Evolutionary conservation across 176 grass and related monocot species (phyloP).

Genomic region (Dendrocalamus sinicus): DNA sequence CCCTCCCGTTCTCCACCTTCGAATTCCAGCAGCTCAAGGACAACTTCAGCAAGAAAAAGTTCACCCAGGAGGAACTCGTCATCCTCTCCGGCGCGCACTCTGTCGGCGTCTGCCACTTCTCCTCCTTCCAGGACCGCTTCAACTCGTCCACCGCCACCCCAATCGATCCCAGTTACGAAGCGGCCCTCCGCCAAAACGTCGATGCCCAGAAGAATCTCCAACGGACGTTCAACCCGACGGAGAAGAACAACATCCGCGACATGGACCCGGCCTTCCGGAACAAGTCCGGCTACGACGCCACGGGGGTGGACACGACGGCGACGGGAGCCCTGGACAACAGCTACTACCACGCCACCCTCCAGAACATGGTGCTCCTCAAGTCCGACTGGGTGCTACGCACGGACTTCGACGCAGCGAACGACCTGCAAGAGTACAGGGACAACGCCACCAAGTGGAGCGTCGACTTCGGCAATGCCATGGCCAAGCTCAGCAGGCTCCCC

Average conservation of each 20-base stretch:
- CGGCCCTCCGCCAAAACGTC: neutral
- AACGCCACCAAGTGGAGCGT: neutral
- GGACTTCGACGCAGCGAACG: neutral
- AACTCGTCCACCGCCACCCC: neutral
- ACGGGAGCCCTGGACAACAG: neutral
- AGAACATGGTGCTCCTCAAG: slow-evolving; percentile 39
- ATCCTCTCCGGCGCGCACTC: slow-evolving; percentile 55
- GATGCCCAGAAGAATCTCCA: neutral
- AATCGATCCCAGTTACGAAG: neutral
- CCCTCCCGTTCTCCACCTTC: slow-evolving; percentile 31
- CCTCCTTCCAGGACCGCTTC: slow-evolving; percentile 48
- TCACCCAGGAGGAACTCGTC: slow-evolving; percentile 45
- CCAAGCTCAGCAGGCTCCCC: slow-evolving; percentile 51
- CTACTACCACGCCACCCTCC: slow-evolving; percentile 27
- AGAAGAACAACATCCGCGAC: slow-evolving; percentile 10
- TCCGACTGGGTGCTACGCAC: slow-evolving; percentile 40
- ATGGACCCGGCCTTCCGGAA: neutral
- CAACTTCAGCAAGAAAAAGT: slow-evolving; percentile 16
- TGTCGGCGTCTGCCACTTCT: slow-evolving; percentile 43
- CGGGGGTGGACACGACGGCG: neutral
- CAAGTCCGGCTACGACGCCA: neutral
- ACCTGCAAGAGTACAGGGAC: neutral
- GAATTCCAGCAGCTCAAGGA: slow-evolving; percentile 19
- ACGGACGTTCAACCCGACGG: neutral
- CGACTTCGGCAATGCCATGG: slow-evolving; percentile 45